These are phyloP conservation scores for Hypomyces rosellus DNA, from an alignment of 2,329 filamentous ascomycete genomes.

Conservation along the genomic window DNA sequence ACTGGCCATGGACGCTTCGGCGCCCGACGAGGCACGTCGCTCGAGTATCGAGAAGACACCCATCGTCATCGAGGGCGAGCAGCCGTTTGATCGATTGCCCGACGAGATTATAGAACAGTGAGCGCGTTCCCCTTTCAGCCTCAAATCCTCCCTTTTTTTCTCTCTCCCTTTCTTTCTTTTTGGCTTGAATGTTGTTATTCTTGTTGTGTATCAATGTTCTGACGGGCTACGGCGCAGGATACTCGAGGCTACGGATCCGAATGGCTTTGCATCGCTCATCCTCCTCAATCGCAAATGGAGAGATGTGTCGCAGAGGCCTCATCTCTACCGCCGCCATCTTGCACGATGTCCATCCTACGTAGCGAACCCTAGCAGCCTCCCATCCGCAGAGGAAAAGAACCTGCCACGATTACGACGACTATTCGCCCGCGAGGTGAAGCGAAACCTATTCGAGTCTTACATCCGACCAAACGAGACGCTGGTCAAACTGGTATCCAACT, in stretches of 20 bases:
- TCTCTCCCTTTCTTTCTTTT: neutral
- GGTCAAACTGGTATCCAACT: conserved; percentile 75
- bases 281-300: conserved; percentile 62
- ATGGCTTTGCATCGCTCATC: conserved; percentile 60
- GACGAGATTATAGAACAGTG: conserved; percentile 67
- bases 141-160: neutral
- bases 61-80: conserved; percentile 18
- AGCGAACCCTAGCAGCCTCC: conserved; percentile 40
- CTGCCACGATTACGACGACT: conserved; percentile 56
- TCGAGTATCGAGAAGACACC: conserved; percentile 30
- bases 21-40: conserved; percentile 22
- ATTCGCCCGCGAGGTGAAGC: conserved; percentile 65
- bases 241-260: conserved; percentile 52
- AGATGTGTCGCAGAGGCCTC: conserved; percentile 54
- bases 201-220: neutral
- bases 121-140: conserved; percentile 21
- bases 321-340: conserved; percentile 59
- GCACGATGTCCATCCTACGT: conserved; percentile 54
- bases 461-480: conserved; percentile 63
- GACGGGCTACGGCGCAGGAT: conserved; percentile 40
- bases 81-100: conserved; percentile 44
- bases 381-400: conserved; percentile 38
- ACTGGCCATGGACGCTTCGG: conserved; percentile 25
- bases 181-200: neutral
- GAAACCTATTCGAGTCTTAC: conserved; percentile 72